phyloP scores from a whole-genome alignment of 371 early-diverging fungal genomes.

The Funneliformis caledonium region DNA sequence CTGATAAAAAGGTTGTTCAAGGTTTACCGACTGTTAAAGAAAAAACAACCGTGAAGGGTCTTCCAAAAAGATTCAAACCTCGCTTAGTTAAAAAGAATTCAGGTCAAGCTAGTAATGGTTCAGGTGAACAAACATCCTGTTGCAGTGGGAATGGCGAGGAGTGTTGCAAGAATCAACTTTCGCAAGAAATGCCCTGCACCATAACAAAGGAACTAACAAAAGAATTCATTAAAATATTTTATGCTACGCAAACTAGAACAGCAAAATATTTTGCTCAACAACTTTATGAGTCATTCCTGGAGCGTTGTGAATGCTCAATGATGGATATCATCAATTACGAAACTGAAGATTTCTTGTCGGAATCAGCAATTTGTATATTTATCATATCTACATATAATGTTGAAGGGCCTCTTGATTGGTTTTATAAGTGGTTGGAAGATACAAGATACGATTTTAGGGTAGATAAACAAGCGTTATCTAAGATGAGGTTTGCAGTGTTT shows the following conservation, averaged over 20 bases:
- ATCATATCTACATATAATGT: constrained; percentile 75
- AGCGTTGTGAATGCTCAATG: constrained; percentile 21
- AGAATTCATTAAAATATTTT: background rate
- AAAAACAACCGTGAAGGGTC: background rate
- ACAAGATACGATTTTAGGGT: constrained; percentile 72
- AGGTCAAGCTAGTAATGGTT: background rate
- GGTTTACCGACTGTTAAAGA: background rate
- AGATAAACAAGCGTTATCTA: constrained; percentile 59
- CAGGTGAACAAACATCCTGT: background rate
- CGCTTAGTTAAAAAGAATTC: background rate
- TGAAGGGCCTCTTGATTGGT: constrained; percentile 77
- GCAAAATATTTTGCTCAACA: background rate
- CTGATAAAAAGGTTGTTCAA: background rate
- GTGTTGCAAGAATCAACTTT: background rate
- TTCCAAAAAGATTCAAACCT: background rate
- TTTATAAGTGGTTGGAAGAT: constrained; percentile 73
- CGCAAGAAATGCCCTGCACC: background rate
- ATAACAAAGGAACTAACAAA: background rate
- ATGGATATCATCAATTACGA: constrained; percentile 73
- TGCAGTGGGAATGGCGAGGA: background rate
- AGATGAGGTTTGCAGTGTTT: constrained; percentile 72
- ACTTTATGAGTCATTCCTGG: background rate
- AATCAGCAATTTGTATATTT: constrained; percentile 66
- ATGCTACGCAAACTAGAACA: background rate
- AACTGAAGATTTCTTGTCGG: constrained; percentile 68